Evolutionary conservation across 2,329 filamentous ascomycete species (phyloP), one percentile per base, ranked within the genome.

Genomic region (Aspergillus luchuensis): DNA sequence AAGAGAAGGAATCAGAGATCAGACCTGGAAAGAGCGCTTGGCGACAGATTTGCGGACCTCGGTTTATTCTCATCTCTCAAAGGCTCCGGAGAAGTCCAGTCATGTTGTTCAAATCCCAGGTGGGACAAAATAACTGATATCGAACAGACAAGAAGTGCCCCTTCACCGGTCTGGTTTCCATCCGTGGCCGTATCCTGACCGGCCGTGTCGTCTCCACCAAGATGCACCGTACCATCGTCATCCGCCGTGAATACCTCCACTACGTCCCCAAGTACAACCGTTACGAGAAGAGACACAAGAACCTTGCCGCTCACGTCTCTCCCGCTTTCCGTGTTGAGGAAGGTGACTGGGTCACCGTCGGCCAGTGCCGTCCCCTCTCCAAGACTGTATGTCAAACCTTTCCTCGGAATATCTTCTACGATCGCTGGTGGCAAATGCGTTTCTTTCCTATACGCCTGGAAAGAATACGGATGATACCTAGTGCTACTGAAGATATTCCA

Each of bases 261-360:
- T 99, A 91, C 86, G 91, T 99, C 81, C 93, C 93, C 83, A 99
- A 99, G 88, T 99, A 99, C 89, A 87, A 91, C 81, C 91, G 95
- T 89, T 99, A 99, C 84, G 96, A 99, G 92, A 98, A 97, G 90
- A 89, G 95, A 82, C 95, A 99, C 91, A 97, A 97, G 91, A 99
- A 99, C 90, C 88, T 99, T 71, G 92, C 95, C 78, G 95, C 94
- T 73, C 95, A 99, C 89, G 94, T 98, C 78, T 97, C 93, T 70
- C 95, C 95, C 76, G 94, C 94, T 82, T 99, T 99, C 92, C 95
- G 95, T 97, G 93, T 98, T 76, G 91, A 96, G 87, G 94, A 98
- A 81, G 96, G 95, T 89, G 95, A 99, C 85, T 90, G 94, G 85
- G 96, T 99, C 77, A 97, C 94, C 76, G 94, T 99, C 82, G 95